Evolutionary conservation across 169 alveolate genomes (phyloP), one percentile per base, ranked within the genome.

Genomic region (Plasmodium fragile): DNA sequence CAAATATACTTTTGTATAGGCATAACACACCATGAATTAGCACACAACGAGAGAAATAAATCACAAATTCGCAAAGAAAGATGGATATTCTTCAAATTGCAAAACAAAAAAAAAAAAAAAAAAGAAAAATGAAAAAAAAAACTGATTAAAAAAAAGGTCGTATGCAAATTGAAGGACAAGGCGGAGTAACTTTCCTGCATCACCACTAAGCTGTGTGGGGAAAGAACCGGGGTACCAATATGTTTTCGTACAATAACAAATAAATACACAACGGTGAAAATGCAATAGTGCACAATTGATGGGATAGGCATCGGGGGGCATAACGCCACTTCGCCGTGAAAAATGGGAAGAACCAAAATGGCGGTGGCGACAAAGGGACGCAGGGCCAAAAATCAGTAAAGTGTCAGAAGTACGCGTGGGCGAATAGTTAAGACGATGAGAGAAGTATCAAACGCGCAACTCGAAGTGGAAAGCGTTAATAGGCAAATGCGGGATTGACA

Each of bases 171-270:
- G 4, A 49, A 49, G 59, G 25, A 49, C 4, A 10, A 22, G 75
- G 75, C 36, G 25, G 30, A 65, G 25, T 65, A 65, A 22, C 36
- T n/a, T 4, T 65, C 75, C 36, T 25, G 41, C 32, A 11, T 65
- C n/a, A 1, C 25, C 75, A 65, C 75, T 7, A 28, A 22, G 75
- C 41, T 22, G n/a, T 25, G 36, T 65, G 11, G 75, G 36, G 36
- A 22, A 65, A 65, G n/a, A 65, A 8, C 41, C 13, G 36, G 75
- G 41, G n/a, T n/a, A 65, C 75, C 11, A 22, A 65, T 65, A 0
- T 65, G 36, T 65, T 65, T 65, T n/a, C n/a, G 75, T 65, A 65
- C 75, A 65, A 65, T 28, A 65, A 65, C 18, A 65, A 65, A 65
- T 36, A 65, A 8, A 22, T 65, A 65, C 75, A 65, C 30, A 65